phyloP scores from a whole-genome alignment of 164 flowering plant species.

The Kingdonia uniflora region DNA sequence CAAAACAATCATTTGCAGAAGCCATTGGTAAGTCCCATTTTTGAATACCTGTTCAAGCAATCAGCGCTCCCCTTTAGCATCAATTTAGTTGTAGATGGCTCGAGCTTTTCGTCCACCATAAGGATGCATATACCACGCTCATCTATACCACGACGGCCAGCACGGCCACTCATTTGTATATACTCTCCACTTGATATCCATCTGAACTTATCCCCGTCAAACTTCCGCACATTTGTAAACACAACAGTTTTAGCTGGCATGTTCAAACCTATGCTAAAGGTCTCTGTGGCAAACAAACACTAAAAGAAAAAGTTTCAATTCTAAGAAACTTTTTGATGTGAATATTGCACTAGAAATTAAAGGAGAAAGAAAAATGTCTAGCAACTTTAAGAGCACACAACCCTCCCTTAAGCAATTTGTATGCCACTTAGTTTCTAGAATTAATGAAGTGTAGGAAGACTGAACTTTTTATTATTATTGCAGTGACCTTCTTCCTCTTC shows the following conservation, averaged over 20 bases:
- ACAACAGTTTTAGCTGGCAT: conserved; percentile 99
- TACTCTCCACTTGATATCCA: conserved; percentile 99
- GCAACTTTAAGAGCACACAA: no score
- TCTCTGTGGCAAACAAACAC: conserved; percentile 99
- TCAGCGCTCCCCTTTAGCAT: conserved; percentile 98
- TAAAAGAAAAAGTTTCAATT: conserved; percentile 18
- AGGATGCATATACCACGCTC: conserved; percentile 94
- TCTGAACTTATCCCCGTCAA: conserved; percentile 98
- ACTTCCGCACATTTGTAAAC: conserved; percentile 92
- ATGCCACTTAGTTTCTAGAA: no score
- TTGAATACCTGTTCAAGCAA: conserved; percentile 75
- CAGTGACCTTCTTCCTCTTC: no score
- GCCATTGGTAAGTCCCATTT: neutral
- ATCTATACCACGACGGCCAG: conserved; percentile 98
- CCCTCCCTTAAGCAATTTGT: no score
- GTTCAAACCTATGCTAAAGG: conserved; percentile 97
- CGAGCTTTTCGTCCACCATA: conserved; percentile 97
- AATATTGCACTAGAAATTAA: no score
- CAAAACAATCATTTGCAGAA: neutral
- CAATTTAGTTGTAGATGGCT: conserved; percentile 90
- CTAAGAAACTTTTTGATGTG: neutral
- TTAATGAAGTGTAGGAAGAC: no score
- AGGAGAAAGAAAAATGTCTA: no score
- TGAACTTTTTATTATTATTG: no score
- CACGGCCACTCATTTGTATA: conserved; percentile 99